Base-by-base conservation (phyloP, 1,284 basidiomycete species). In the Phellopilus nigrolimitatus region DNA sequence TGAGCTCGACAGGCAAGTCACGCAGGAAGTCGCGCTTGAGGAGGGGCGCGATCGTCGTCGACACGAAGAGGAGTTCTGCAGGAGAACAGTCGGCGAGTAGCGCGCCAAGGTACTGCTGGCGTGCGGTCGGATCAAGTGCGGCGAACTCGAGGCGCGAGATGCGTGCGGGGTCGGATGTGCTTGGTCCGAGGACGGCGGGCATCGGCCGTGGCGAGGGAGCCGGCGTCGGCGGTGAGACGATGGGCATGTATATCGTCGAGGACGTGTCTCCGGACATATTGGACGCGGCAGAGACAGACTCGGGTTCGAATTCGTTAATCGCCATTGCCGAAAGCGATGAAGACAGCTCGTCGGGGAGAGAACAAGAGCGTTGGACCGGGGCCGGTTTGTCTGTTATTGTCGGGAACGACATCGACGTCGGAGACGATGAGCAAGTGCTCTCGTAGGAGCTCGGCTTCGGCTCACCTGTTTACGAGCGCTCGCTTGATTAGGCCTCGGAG, bases 21-120 rank as follows among this genome's bases (percentile, higher is more conserved):
- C 75, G 70, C 21, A 97, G 73, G 64, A 95, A 95, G 65, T 98
- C 94, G 4, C 91, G 82, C 62, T 89, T 88, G 59, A 97, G 80
- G 27, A 88, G 77, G 0, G 92, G 90, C 0, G 83, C 75, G 64
- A 97, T 87, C 48, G 73, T 75, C 7, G 76, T 76, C 0, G 88
- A 88, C 51, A 97, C 75, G 63, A 86, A 88, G 12, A 89, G 74
- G 10, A 97, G 82, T 61, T 97, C 91, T 7, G 80, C 72, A 2
- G 85, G 76, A 1, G 80, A 78, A 59, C 91, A 84, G 40, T 82
- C 74, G 37, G 72, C 67, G 6, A 93, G 71, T 36, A 94, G 68
- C 1, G 79, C 67, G 12, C 76, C 64, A 37, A 95, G 77, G 58
- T 84, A 82, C 36, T 75, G 71, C 56, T 78, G 77, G 22, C 88